These are phyloP conservation scores for Aspergillus costaricaensis DNA, from an alignment of 2,329 filamentous ascomycete species.

Conservation along the genomic window DNA sequence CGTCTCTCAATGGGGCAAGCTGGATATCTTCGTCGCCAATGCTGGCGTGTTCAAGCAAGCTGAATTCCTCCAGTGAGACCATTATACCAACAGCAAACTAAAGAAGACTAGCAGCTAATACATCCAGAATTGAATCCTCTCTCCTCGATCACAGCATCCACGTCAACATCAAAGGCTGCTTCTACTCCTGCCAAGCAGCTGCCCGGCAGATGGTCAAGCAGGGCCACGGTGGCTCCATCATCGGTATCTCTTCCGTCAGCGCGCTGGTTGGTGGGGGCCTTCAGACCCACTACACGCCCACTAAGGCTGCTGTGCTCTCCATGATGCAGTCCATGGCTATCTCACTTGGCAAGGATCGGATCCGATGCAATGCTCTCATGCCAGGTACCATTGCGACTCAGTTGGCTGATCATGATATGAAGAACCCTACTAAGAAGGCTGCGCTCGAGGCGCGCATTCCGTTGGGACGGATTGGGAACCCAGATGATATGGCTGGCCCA, in stretches of 20 bases:
- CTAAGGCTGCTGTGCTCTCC: constrained; percentile 74
- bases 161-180: constrained; percentile 27
- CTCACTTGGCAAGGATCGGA: constrained; percentile 69
- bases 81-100: background rate
- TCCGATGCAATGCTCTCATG: constrained; percentile 76
- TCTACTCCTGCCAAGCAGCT: constrained; percentile 33
- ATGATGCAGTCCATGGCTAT: constrained; percentile 80
- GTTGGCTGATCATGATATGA: constrained; percentile 75
- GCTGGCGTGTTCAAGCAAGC: constrained; percentile 68
- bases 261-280: constrained; percentile 58
- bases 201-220: constrained; percentile 30
- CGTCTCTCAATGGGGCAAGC: constrained; percentile 27
- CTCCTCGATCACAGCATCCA: constrained; percentile 55
- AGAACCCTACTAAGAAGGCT: constrained; percentile 48
- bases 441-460: constrained; percentile 72
- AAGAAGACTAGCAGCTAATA: constrained; percentile 40
- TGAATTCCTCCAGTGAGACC: constrained; percentile 65
- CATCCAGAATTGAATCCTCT: constrained; percentile 63
- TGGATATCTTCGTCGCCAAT: constrained; percentile 38
- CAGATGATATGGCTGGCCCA: constrained; percentile 71
- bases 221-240: constrained; percentile 31
- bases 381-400: constrained; percentile 79
- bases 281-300: constrained; percentile 81
- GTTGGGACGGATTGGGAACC: constrained; percentile 66
- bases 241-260: constrained; percentile 35